Evolutionary conservation across 768 basidiomycete genomes (phyloP).

Genomic region (Lactarius psammicola): DNA sequence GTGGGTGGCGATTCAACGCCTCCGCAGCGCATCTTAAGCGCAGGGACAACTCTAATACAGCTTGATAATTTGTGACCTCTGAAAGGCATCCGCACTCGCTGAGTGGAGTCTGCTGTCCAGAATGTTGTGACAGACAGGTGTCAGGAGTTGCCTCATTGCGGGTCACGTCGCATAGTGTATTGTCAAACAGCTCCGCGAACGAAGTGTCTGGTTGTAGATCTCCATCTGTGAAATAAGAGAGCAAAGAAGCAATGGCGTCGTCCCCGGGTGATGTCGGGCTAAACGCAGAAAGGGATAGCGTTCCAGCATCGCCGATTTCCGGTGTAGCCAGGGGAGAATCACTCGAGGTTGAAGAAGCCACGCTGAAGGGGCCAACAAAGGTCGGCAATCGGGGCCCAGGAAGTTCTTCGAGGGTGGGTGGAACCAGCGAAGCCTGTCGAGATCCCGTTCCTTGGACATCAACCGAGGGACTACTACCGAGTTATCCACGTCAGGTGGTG

Average conservation of each 20-base stretch:
- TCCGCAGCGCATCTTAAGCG: constrained; percentile 59
- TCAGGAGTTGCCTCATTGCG: not conserved
- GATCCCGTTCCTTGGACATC: not conserved
- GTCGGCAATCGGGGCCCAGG: not conserved
- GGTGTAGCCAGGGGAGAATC: not conserved
- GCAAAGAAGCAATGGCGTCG: not conserved
- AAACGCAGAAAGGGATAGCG: constrained; percentile 7
- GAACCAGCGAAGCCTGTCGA: not conserved
- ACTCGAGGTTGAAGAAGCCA: not conserved
- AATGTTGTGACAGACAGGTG: not conserved
- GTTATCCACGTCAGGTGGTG: not conserved
- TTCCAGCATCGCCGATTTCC: not conserved
- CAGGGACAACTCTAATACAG: constrained; percentile 64
- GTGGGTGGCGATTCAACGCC: constrained; percentile 48
- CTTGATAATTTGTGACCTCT: constrained; percentile 53
- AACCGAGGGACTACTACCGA: not conserved
- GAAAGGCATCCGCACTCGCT: constrained; percentile 58
- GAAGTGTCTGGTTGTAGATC: not conserved
- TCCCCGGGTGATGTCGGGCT: not conserved
- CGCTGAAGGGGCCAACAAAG: not conserved
- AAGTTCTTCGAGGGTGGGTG: not conserved
- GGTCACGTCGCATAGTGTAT: constrained; percentile 2
- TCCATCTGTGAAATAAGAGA: constrained; percentile 6
- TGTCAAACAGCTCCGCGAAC: constrained; percentile 4
- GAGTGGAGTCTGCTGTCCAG: not conserved